These are phyloP conservation scores for Alternaria sp. DNA, from an alignment of 2,329 filamentous ascomycete species.

Conservation along the genomic window DNA sequence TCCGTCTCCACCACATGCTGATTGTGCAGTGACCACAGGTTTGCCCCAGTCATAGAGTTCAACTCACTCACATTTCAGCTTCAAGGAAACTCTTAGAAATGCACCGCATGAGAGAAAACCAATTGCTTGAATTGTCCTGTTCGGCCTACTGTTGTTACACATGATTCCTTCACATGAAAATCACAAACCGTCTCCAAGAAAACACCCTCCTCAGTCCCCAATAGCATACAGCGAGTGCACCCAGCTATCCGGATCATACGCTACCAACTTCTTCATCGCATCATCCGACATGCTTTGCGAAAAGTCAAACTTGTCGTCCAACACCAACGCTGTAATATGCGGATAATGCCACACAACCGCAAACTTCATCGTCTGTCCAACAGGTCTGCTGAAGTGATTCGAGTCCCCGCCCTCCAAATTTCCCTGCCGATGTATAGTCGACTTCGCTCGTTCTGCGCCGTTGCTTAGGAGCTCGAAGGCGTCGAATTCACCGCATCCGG, in stretches of 20 bases:
- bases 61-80: neutral
- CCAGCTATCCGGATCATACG: slow-evolving; percentile 46
- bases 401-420: slow-evolving; percentile 70
- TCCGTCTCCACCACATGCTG: neutral
- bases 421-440: slow-evolving; percentile 68
- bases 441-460: slow-evolving; percentile 73
- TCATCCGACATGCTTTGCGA: slow-evolving; percentile 42
- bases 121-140: neutral
- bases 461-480: slow-evolving; percentile 74
- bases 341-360: slow-evolving; percentile 55
- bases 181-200: too few relatives aligned
- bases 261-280: slow-evolving; percentile 46
- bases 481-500: slow-evolving; percentile 77
- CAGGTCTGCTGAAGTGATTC: slow-evolving; percentile 76
- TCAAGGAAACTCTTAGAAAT: too few relatives aligned
- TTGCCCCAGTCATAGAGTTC: too few relatives aligned
- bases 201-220: slow-evolving; percentile 34
- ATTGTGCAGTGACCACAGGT: neutral
- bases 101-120: neutral
- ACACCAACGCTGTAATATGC: slow-evolving; percentile 45
- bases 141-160: neutral
- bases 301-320: slow-evolving; percentile 52
- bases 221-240: slow-evolving; percentile 52
- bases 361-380: slow-evolving; percentile 66
- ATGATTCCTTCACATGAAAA: neutral